Evolutionary conservation across 1,139 yeast species (phyloP).

Genomic region (Scheffersomyces illinoinensis): DNA sequence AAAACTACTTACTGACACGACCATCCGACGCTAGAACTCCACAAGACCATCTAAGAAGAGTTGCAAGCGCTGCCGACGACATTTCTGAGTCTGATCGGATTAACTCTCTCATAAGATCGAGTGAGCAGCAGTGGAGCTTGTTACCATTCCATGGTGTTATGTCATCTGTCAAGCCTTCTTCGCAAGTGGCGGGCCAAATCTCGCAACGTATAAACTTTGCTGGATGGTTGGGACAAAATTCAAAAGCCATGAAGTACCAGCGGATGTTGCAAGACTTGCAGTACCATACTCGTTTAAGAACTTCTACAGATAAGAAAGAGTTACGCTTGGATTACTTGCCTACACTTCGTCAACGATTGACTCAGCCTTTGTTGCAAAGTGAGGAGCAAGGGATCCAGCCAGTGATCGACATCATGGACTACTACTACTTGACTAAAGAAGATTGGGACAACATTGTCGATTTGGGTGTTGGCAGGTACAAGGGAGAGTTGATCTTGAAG

Average conservation of each 20-base stretch:
- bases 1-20: constrained; percentile 73
- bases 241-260: constrained; percentile 76
- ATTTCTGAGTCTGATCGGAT: constrained; percentile 81
- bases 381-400: constrained; percentile 66
- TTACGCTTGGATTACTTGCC: constrained; percentile 80
- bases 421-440: constrained; percentile 80
- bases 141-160: constrained; percentile 90
- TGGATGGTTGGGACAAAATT: constrained; percentile 87
- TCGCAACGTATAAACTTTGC: constrained; percentile 77
- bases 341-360: constrained; percentile 53
- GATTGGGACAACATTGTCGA: constrained; percentile 91
- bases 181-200: constrained; percentile 71
- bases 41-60: constrained; percentile 57
- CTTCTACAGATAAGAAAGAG: constrained; percentile 75
- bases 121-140: constrained; percentile 95
- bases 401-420: constrained; percentile 73
- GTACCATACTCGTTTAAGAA: constrained; percentile 78
- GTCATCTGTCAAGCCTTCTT: constrained; percentile 84
- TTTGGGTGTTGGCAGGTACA: constrained; percentile 66
- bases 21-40: constrained; percentile 48
- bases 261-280: constrained; percentile 85
- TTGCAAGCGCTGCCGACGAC: constrained; percentile 81
- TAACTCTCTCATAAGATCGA: constrained; percentile 78
- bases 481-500: constrained; percentile 49
- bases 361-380: constrained; percentile 50